phyloP scores from a whole-genome alignment of 345 rosid genomes.

The Syzygium aromaticum region DNA sequence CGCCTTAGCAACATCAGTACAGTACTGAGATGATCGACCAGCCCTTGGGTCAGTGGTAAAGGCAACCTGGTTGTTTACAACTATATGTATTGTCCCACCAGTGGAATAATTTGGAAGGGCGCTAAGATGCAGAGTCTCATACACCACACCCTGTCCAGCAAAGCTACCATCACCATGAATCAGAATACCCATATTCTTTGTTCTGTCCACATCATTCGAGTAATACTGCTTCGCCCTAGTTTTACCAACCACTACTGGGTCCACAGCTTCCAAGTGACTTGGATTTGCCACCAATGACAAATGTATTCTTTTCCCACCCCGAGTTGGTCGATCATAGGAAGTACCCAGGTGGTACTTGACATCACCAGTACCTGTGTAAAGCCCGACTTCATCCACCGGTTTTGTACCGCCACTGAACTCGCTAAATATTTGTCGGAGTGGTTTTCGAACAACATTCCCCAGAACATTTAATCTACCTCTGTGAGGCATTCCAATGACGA shows the following conservation, averaged over 20 bases:
- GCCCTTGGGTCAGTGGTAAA: conserved; percentile 17
- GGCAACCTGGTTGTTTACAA: conserved; percentile 15
- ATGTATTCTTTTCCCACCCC: conserved; percentile 17
- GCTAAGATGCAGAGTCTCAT: conserved; percentile 16
- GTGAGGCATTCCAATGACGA: conserved; percentile 18
- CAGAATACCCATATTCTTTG: conserved; percentile 10
- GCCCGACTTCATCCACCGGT: conserved; percentile 16
- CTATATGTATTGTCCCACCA: conserved; percentile 14
- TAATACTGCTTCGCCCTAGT: conserved; percentile 15
- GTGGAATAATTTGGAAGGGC: conserved; percentile 14
- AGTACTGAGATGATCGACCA: conserved; percentile 13
- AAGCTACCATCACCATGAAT: conserved; percentile 19
- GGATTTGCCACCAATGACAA: conserved; percentile 15
- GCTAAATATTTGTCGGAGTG: conserved; percentile 12
- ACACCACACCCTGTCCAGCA: conserved; percentile 18
- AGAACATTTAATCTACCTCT: conserved; percentile 16
- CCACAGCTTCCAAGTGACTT: conserved; percentile 19
- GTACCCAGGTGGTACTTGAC: conserved; percentile 18
- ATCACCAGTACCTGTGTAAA: conserved; percentile 18
- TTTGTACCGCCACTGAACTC: conserved; percentile 15
- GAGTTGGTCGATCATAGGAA: conserved; percentile 15
- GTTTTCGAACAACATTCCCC: conserved; percentile 16
- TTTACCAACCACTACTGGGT: conserved; percentile 15
- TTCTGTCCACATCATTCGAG: conserved; percentile 9
- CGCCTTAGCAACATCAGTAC: conserved; percentile 18